Base-by-base conservation (phyloP, 768 basidiomycete species). In the Gelatoporia subvermispora region DNA sequence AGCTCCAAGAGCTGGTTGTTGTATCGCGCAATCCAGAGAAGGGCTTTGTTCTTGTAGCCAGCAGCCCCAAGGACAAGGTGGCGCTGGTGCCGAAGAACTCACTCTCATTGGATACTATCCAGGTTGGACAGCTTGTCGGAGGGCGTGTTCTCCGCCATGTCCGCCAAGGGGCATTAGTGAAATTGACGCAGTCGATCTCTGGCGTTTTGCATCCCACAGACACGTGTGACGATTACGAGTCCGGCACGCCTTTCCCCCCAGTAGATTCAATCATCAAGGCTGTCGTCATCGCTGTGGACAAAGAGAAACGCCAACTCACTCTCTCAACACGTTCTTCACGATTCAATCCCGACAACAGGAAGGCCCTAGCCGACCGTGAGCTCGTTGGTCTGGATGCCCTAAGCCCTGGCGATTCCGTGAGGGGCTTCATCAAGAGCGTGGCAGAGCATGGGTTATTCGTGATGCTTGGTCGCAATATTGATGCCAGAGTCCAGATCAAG, bases 371-470 rank as follows among this genome's bases (percentile, higher is more conserved):
- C 11, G 90, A 94, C 64, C 74, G 75, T 40, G 88, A 92, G 63
- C 77, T 93, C 52, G 68, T 66, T n/a, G 63, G 64, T 23, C 50
- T 90, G 9, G 68, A 70, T 2, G 82, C 86, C 42, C 63, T 95
- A 18, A 76, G 84, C 56, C 73, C 78, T 20, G 94, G 93, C 4
- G 73, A 86, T 44, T 77, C 72, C n/a, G 70, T 94, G 16, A 78
- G 92, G 45, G 95, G 95, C 10, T 91, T 95, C 61, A 78, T 97
- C 61, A 96, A 92, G 70, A 89, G 81, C 58, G 73, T 98, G 25
- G 77, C 81, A 16, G 86, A 92, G 40, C 84, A 88, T 61, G 95
- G 95, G 15, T 60, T 99, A 17, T 98, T 96, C 57, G 91, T 99
- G 3, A 80, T 80, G 22, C 68, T 99, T 31, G 92, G 90, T 9